Conservation (phyloP, 2,329 filamentous ascomycete genomes). For the Fusarium albidum region DNA sequence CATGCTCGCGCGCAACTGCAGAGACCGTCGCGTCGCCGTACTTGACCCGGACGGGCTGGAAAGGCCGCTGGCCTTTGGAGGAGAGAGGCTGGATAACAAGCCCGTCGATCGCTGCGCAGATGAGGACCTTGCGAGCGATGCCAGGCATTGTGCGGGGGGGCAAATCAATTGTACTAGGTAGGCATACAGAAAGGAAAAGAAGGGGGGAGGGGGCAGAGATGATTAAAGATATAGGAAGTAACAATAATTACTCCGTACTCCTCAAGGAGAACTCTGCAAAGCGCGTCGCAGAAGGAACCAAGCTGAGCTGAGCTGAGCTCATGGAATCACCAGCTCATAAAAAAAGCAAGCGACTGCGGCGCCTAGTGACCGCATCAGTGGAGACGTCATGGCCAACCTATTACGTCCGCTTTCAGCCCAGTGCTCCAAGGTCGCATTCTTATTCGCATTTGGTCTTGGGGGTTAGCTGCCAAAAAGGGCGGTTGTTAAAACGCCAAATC, state of each 20-base stretch:
- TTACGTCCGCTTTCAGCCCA: conserved; percentile 15
- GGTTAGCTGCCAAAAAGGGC: not conserved
- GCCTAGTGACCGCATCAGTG: conserved; percentile 39
- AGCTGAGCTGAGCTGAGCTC: conserved; percentile 17
- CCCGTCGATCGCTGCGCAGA: conserved; percentile 84
- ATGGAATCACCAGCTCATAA: conserved; percentile 15
- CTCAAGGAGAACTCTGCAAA: conserved; percentile 3
- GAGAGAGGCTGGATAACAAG: conserved; percentile 79
- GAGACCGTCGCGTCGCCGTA: conserved; percentile 68
- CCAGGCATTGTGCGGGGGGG: conserved; percentile 68
- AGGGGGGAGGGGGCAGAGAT: not conserved
- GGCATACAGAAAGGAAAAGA: conserved; percentile 18
- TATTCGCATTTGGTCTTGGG: conserved; percentile 9
- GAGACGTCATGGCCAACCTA: conserved; percentile 39
- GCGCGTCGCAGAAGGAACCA: conserved; percentile 6
- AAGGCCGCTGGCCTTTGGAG: conserved; percentile 63
- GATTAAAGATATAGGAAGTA: conserved; percentile 5
- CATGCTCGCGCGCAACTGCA: conserved; percentile 53
- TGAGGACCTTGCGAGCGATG: conserved; percentile 79
- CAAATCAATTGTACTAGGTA: conserved; percentile 13
- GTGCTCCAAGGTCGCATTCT: conserved; percentile 34
- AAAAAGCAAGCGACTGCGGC: conserved; percentile 32
- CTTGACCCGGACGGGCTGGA: conserved; percentile 71
- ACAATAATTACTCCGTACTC: not conserved
- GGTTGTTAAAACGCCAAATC: not conserved